A percentile compares a stretch with the other conserved stretches of the same genome.
phyloP scores from a whole-genome alignment of 2,329 filamentous ascomycete species.

The Cladosporium phlei region DNA sequence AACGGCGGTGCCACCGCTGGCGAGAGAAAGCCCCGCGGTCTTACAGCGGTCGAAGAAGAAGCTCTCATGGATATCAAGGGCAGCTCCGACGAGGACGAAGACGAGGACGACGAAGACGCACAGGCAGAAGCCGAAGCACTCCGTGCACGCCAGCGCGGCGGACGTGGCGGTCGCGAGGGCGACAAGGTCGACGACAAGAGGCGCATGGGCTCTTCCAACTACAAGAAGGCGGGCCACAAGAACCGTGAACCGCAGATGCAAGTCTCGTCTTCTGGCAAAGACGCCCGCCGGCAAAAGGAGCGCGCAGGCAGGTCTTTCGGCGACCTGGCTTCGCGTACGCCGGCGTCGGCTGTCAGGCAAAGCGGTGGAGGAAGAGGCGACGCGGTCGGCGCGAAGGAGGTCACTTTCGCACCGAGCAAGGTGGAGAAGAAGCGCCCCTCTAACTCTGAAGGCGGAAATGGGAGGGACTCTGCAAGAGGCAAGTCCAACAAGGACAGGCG shows the following conservation, averaged over 20 bases:
- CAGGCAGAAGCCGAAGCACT: conserved; percentile 25
- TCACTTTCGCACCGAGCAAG: conserved; percentile 66
- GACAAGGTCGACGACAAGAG: conserved; percentile 35
- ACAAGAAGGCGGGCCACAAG: conserved; percentile 51
- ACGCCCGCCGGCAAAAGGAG: conserved; percentile 33
- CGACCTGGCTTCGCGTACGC: conserved; percentile 42
- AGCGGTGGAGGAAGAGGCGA: conserved; percentile 25
- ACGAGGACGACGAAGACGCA: conserved; percentile 38
- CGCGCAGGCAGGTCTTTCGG: conserved; percentile 54
- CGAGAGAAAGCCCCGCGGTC: conserved; percentile 42
- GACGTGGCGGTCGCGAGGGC: conserved; percentile 32
- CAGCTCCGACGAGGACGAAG: conserved; percentile 32
- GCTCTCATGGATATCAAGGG: conserved; percentile 42
- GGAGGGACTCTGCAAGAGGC: conserved; percentile 17
- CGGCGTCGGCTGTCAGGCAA: conserved; percentile 20
- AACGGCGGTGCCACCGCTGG: conserved; percentile 25
- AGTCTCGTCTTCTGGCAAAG: conserved; percentile 47
- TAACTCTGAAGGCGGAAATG: conserved; percentile 20
- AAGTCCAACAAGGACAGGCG: conserved; percentile 49
- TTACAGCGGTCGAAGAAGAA: conserved; percentile 59
- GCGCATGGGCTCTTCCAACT: conserved; percentile 64
- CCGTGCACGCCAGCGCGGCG: conserved; percentile 34
- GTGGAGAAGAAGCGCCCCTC: conserved; percentile 34
- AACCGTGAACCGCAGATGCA: conserved; percentile 48
- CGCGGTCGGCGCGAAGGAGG: conserved; percentile 54